phyloP scores from a whole-genome alignment of 2,329 filamentous ascomycete species.

The Fusarium nygamai region DNA sequence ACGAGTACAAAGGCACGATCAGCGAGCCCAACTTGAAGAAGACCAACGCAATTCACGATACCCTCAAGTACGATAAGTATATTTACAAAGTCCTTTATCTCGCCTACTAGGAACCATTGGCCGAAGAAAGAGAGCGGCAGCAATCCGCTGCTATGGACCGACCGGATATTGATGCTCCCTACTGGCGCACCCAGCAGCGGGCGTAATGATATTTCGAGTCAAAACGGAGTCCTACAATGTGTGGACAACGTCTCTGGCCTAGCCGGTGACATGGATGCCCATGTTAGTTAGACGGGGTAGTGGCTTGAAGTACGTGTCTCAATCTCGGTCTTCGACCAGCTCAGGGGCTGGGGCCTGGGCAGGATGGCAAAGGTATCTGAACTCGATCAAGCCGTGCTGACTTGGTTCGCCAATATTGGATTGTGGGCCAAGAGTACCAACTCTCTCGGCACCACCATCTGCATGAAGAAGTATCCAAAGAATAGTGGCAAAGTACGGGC shows the following conservation, averaged over 20 bases:
- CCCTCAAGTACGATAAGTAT: not conserved
- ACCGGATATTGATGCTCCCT: no score
- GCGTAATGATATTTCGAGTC: not conserved
- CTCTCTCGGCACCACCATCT: no score
- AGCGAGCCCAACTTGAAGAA: no score
- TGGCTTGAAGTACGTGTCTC: not conserved
- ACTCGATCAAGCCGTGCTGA: not conserved
- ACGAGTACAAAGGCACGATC: not conserved
- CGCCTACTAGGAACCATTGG: not conserved
- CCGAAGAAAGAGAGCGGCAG: not conserved
- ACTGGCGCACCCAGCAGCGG: not conserved
- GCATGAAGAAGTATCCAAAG: not conserved
- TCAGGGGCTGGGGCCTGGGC: not conserved
- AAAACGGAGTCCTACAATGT: not conserved
- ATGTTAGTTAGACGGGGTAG: not conserved
- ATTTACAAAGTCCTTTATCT: no score
- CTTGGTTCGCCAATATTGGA: not conserved
- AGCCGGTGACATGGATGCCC: rapidly evolving
- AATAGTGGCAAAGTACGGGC: not conserved
- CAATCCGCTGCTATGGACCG: not conserved
- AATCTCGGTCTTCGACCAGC: not conserved
- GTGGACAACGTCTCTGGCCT: not conserved
- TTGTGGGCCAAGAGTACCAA: not conserved
- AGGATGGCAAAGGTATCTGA: not conserved
- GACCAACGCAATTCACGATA: not conserved